Evolutionary conservation across 2,329 filamentous ascomycete genomes (phyloP), one percentile per base, ranked within the genome.

Genomic region (Simplicillium aogashimaense): DNA sequence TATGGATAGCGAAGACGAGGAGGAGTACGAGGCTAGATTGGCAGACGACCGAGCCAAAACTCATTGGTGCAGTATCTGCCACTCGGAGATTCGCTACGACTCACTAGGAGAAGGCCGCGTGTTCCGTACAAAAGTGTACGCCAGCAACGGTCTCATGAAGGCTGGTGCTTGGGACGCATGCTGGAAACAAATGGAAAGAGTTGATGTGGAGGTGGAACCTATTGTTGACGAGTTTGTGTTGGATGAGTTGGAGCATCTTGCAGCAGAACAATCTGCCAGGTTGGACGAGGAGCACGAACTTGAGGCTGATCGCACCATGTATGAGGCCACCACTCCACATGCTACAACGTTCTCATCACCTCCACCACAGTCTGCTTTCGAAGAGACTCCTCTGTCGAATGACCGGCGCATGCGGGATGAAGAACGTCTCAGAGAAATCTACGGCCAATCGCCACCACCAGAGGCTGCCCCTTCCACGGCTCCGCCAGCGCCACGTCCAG

Each of bases 111-210:
- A 63, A 4, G 61, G 67, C 42, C 76, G 73, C 50, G 69, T 79
- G 37, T 92, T 86, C 69, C 75, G 80, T 25, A 73, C 97, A 57
- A 92, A 88, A 55, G 81, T 97, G 1, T 98, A 90, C 54, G 92
- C 92, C 1, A 90, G 88, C 39, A 98, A 97, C 59, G 92, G 92
- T 0, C 66, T 97, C 36, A 94, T 98, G 86, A 78, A 81, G 43
- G 81, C 86, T 5, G 87, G 87, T 0, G 90, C 92, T 0, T 98
- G 92, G 92, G 77, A 78, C 4, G 89, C 89, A 2, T 90, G 86
- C 43, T 98, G 90, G 90, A 84, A 78, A 50, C 90, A 97, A 61
- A 98, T 98, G 92, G 92, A 98, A 63, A 77, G 90, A n/a, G 86
- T 97, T 1, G 92, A 98, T 54, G 86, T 94, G 2, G 90, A 97